phyloP scores from a whole-genome alignment of 441 rosid species.

The Lepidium campestre region DNA sequence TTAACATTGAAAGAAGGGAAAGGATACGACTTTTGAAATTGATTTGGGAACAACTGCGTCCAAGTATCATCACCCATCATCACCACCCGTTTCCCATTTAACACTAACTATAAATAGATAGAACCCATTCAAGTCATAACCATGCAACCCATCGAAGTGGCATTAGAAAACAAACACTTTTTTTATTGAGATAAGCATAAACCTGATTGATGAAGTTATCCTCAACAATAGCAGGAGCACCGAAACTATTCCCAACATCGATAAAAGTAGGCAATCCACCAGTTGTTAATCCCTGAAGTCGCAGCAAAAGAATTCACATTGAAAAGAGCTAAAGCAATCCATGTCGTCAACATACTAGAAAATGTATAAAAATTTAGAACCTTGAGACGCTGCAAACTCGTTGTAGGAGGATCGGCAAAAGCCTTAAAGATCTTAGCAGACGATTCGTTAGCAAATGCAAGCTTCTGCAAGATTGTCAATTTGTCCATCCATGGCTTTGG shows the following conservation, averaged over 20 bases:
- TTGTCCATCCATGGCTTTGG: conserved; percentile 93
- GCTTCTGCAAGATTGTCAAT: conserved; percentile 58
- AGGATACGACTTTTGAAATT: conserved; percentile 77
- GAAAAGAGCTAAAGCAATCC: not conserved
- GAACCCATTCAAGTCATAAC: conserved; percentile 3
- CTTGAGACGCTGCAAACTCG: conserved; percentile 93
- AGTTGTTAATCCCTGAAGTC: conserved; percentile 76
- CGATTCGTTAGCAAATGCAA: conserved; percentile 53
- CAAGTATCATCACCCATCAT: conserved; percentile 99
- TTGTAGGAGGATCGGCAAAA: conserved; percentile 95
- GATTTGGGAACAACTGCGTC: conserved; percentile 87
- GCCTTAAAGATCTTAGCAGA: conserved; percentile 88
- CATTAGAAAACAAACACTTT: not conserved
- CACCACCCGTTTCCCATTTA: conserved; percentile 77
- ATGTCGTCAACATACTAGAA: not conserved
- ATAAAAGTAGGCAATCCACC: conserved; percentile 97
- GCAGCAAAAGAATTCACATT: not conserved
- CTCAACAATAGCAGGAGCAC: conserved; percentile 94
- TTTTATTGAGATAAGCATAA: not conserved
- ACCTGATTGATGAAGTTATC: conserved; percentile 87
- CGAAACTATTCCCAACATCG: conserved; percentile 92
- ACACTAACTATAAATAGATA: conserved; percentile 45
- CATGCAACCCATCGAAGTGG: not conserved
- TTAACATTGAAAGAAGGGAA: conserved; percentile 95
- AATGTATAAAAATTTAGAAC: conserved; percentile 17